These are phyloP conservation scores for Aspergillus ostianus DNA, from an alignment of 495 filamentous ascomycete genomes.

Conservation along the genomic window DNA sequence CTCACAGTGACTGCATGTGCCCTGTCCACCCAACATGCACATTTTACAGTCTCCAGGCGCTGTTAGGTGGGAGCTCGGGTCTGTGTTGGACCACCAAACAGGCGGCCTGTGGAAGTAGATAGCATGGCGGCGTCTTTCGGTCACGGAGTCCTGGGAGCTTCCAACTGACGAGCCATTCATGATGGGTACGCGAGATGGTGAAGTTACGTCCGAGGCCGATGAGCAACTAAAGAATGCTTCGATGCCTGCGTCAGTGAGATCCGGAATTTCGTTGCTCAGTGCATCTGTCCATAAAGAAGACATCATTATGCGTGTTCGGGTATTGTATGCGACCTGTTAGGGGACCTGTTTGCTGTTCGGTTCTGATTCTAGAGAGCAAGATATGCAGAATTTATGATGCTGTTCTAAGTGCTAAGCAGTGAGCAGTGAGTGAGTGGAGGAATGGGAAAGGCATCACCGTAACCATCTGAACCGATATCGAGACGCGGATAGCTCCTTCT, in stretches of 20 bases:
- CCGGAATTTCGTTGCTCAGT: background rate
- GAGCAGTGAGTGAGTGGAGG: no score
- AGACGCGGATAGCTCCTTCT: background rate
- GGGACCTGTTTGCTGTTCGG: background rate
- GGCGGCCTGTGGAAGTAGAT: conserved; percentile 33
- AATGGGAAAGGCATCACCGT: background rate
- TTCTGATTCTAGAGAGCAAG: background rate
- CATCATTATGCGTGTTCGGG: background rate
- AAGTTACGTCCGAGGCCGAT: background rate
- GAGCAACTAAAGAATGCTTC: background rate
- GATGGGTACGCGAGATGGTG: background rate
- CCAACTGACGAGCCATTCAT: background rate
- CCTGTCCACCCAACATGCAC: background rate
- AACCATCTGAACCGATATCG: background rate
- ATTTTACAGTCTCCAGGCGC: conserved; percentile 7
- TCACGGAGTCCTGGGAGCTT: conserved; percentile 18
- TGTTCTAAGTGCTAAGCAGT: background rate
- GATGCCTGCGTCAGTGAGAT: background rate
- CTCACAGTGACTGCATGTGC: background rate
- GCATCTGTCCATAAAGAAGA: background rate
- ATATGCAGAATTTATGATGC: background rate
- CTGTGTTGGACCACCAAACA: conserved; percentile 22
- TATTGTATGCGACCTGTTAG: background rate
- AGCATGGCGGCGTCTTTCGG: conserved; percentile 26
- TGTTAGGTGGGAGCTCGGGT: conserved; percentile 10